Base-by-base conservation (phyloP, 2,329 filamentous ascomycete genomes). In the Achaetomium macrosporum region DNA sequence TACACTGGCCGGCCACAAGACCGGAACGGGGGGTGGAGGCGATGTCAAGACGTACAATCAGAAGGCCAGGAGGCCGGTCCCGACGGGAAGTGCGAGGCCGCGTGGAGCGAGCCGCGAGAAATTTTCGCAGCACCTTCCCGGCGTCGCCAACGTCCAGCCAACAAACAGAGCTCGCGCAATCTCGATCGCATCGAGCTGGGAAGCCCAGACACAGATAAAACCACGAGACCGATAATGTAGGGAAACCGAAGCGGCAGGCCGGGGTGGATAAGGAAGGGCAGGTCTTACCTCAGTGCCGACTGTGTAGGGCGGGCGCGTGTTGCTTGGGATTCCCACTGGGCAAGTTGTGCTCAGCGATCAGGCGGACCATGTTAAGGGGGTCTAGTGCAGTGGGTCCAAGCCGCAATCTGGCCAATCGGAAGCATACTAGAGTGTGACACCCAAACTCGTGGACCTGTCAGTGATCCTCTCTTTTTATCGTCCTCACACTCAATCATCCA, bases 281-380 rank as follows among this genome's bases (percentile, higher is more conserved):
- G 60, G 64, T 66, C 65, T 67, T 66, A 68, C 65, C 66, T 68
- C 66, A 64, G 64, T 62, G 54, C 59, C 57, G 53, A 44, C 25
- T 25, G 25, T 7, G 25, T 25, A 25, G 25, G 25, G 25, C 25
- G 25, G 25, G 25, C 56, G 61, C 57, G 62, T 51, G 57, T 58
- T 59, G 58, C 54, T 63, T 58, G 60, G 55, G 57, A 60, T 59
- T 61, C 25, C 55, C 58, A 57, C 59, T 60, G 59, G 33, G 29
- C 39, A 53, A 55, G 57, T 56, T 51, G 53, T 58, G 47, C 54
- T 57, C 25, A 25, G 25, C 25, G 25, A 25, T 59, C 58, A 59
- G 54, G 58, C 59, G 49, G 50, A 33, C 56, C 51, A 58, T 44
- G 30, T n/a, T 5, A 59, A 57, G 37, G 11, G n/a, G 46, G 59